These are phyloP conservation scores for Anthostomella pinea DNA, from an alignment of 2,329 filamentous ascomycete species.

Conservation along the genomic window DNA sequence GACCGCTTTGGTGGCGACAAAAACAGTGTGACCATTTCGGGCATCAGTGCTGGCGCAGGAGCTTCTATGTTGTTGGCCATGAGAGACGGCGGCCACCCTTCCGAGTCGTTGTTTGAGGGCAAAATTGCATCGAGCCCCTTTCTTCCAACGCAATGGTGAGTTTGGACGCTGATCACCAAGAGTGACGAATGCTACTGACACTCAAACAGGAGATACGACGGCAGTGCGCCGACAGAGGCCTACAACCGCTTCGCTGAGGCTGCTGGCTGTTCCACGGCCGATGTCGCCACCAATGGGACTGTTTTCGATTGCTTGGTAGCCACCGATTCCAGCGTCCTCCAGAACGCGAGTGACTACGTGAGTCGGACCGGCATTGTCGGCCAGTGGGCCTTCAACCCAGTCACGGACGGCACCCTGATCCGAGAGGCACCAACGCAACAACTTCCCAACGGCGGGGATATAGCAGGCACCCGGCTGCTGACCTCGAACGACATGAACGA, in stretches of 20 bases:
- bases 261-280: slow-evolving; percentile 31
- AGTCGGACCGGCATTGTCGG: slow-evolving; percentile 26
- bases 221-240: slow-evolving; percentile 27
- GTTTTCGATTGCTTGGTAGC: slow-evolving; percentile 36
- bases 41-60: slow-evolving; percentile 53
- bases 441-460: slow-evolving; percentile 22
- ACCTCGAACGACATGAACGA: slow-evolving; percentile 38
- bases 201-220: slow-evolving; percentile 28
- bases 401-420: slow-evolving; percentile 36
- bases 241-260: slow-evolving; percentile 34
- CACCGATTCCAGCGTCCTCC: slow-evolving; percentile 33
- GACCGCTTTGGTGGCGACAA: slow-evolving; percentile 51
- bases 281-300: too few species aligned
- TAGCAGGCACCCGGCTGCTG: slow-evolving; percentile 34
- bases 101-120: slow-evolving; percentile 45
- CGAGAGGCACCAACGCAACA: slow-evolving; percentile 28
- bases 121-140: slow-evolving; percentile 44
- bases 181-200: neutral
- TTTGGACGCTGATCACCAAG: too few species aligned
- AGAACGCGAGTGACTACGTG: slow-evolving; percentile 34
- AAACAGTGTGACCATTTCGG: slow-evolving; percentile 49
- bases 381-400: slow-evolving; percentile 37
- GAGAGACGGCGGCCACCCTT: slow-evolving; percentile 43
- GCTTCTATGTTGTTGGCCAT: slow-evolving; percentile 46
- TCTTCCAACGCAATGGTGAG: slow-evolving; percentile 50